Evolutionary conservation across 83 land plant genomes (phyloP), one percentile per base, ranked within the genome.

Genomic region (Picea abies): DNA sequence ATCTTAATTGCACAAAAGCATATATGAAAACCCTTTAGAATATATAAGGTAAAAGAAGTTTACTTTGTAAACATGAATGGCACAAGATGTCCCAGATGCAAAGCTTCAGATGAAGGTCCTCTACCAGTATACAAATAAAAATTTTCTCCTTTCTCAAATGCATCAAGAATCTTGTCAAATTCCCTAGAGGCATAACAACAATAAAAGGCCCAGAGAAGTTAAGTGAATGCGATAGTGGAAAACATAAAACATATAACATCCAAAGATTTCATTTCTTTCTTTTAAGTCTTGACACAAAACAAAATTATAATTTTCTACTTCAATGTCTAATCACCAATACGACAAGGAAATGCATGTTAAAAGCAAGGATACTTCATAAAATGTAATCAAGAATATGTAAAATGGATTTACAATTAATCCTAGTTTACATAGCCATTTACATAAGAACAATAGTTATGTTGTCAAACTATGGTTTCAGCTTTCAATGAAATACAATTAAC

Each of bases 1-100:
- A 17, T n/a, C 61, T 32, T 2, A 76, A 76, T n/a, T 19, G 78
- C 20, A 35, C 11, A 76, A 67, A 67, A n/a, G 37, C 15, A 67
- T 9, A 67, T 29, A 67, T 29, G 70, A 14, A 26, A 67, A 67
- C 56, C 41, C 19, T 70, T 22, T 17, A 70, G 10, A 69, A 44
- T 73, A 76, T 12, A 2, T 35, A 41, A 83, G 58, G 62, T 35
- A 58, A 56, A 39, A 76, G 80, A 61, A 22, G 86, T 81, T 63
- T 83, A 97, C 99, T 96, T 96, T 68, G 99, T 98, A 81, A 98
- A 98, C 99, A 98, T 93, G 79, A 98, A 98, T n/a, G 99, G 99
- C 16, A 98, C 80, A 41, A 98, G 87, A 84, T 98, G 99, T 44
- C 99, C 97, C 82, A 98, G 84, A 88, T 98, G 99, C 86, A 98